Conservation (phyloP, 768 basidiomycete species). For the Hortiboletus campestris region DNA sequence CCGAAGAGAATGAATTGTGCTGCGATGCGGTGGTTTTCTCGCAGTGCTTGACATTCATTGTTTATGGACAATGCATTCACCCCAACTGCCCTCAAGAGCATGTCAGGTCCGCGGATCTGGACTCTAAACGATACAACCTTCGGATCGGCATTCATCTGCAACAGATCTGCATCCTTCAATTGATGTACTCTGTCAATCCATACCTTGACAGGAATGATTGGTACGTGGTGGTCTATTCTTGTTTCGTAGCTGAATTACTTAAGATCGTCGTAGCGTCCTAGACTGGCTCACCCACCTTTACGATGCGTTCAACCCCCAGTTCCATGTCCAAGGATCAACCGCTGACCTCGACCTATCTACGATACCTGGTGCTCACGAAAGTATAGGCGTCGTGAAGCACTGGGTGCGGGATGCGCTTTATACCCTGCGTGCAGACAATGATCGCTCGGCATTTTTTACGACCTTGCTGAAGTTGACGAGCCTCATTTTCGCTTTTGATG, state of each 20-base stretch:
- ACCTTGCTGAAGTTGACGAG: constrained; percentile 36
- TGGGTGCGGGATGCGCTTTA: constrained; percentile 29
- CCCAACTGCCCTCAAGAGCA: constrained; percentile 38
- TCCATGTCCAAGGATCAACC: constrained; percentile 44
- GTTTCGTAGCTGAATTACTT: too few relatives aligned
- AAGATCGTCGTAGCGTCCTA: neutral
- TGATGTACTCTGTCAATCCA: constrained; percentile 14
- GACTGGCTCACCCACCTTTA: constrained; percentile 48
- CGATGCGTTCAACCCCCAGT: constrained; percentile 50
- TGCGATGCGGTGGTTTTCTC: too few relatives aligned
- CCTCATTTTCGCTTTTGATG: constrained; percentile 41
- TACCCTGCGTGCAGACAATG: constrained; percentile 18
- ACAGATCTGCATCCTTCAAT: constrained; percentile 48
- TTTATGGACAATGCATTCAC: constrained; percentile 33
- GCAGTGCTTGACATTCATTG: neutral
- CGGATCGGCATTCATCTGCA: constrained; percentile 46
- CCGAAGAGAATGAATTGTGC: constrained; percentile 24
- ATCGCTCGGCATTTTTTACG: constrained; percentile 37
- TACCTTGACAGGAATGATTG: neutral
- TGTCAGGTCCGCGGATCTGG: constrained; percentile 20
- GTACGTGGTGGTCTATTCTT: too few relatives aligned
- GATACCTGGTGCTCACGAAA: constrained; percentile 40
- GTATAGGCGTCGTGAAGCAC: too few relatives aligned
- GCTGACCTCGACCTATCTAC: constrained; percentile 31
- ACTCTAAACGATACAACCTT: constrained; percentile 35